A percentile compares a stretch with the other conserved stretches of the same genome.
These are phyloP conservation scores for Myrica gale DNA, from an alignment of 306 rosid species.

Conservation along the genomic window DNA sequence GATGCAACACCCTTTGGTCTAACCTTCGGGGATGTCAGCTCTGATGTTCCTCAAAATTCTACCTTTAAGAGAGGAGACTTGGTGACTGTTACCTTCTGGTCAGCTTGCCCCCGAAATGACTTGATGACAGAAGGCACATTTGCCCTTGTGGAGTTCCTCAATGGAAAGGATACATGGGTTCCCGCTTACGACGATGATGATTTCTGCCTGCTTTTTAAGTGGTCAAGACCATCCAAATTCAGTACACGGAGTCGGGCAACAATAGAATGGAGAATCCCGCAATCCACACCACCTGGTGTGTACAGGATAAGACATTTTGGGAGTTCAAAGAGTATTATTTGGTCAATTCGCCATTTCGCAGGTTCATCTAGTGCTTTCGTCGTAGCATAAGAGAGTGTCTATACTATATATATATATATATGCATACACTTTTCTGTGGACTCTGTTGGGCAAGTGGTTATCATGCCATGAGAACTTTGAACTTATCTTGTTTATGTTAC, in stretches of 20 bases:
- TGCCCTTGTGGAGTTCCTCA: constrained; percentile 73
- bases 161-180: constrained; percentile 57
- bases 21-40: constrained; percentile 63
- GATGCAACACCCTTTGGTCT: constrained; percentile 64
- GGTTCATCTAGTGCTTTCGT: constrained; percentile 83
- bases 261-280: constrained; percentile 84
- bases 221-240: constrained; percentile 73
- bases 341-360: constrained; percentile 70
- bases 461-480: no score
- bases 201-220: constrained; percentile 78
- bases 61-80: constrained; percentile 61
- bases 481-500: no score
- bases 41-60: constrained; percentile 64
- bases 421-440: no score
- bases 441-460: neutral
- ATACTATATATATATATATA: neutral
- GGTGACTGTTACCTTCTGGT: constrained; percentile 71
- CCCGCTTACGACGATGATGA: constrained; percentile 89
- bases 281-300: constrained; percentile 57
- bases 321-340: constrained; percentile 64
- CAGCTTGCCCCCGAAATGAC: constrained; percentile 90
- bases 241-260: constrained; percentile 68
- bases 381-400: constrained; percentile 41
- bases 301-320: constrained; percentile 80
- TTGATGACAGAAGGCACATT: constrained; percentile 93